phyloP scores from a whole-genome alignment of 2,329 filamentous ascomycete genomes.

The Nigrospora oryzae region DNA sequence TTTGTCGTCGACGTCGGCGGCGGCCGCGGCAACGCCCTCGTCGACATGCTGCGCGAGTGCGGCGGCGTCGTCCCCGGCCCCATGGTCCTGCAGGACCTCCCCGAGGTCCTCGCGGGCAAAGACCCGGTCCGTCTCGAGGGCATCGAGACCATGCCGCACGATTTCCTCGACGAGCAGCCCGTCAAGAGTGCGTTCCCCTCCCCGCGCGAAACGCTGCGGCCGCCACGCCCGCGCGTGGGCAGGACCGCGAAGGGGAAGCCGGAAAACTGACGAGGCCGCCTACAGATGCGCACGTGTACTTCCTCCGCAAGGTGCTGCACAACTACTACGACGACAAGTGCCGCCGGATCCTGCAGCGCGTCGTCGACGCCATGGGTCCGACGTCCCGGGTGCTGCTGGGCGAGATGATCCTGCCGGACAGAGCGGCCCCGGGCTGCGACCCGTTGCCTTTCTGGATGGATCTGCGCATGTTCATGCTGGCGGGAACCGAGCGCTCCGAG shows the following conservation, averaged over 20 bases:
- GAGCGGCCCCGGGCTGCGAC: not conserved
- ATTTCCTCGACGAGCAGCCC: not conserved
- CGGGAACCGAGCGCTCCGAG: not conserved
- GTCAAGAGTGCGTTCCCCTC: not conserved
- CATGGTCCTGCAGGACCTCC: constrained; percentile 23
- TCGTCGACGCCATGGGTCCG: not conserved
- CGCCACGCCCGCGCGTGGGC: no score
- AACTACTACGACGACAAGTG: constrained; percentile 3
- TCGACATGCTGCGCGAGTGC: constrained; percentile 18
- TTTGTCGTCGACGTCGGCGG: constrained; percentile 23
- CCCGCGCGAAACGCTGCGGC: no score
- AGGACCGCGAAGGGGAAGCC: not conserved
- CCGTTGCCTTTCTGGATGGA: not conserved
- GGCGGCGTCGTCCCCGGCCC: constrained; percentile 14
- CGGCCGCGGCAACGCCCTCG: constrained; percentile 20
- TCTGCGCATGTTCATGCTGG: not conserved
- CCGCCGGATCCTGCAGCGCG: not conserved
- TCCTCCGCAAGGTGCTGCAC: not conserved
- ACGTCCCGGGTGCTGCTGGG: not conserved
- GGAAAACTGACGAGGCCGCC: not conserved
- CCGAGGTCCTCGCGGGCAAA: constrained; percentile 21
- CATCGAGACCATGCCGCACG: not conserved
- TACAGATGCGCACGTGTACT: not conserved
- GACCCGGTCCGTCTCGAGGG: not conserved
- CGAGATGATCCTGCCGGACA: not conserved